Conservation (phyloP, 2,329 filamentous ascomycete genomes). For the Epichloe coenophiala region DNA sequence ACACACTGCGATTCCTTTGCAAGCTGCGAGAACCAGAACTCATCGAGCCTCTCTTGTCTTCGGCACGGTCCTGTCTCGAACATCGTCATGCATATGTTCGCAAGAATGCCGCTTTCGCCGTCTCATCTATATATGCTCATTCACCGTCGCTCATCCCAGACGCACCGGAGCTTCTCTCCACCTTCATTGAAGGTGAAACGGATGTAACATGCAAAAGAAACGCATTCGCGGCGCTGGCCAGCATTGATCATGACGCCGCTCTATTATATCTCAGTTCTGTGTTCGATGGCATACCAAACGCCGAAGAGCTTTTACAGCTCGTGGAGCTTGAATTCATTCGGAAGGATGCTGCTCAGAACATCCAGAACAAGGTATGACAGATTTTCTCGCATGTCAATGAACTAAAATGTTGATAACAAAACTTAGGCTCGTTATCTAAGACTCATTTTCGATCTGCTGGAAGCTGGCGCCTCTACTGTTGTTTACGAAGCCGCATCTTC, state of each 20-base stretch:
- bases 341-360: slow-evolving; percentile 90
- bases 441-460: slow-evolving; percentile 90
- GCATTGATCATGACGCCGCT: slow-evolving; percentile 88
- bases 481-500: slow-evolving; percentile 96
- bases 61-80: slow-evolving; percentile 81
- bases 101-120: slow-evolving; percentile 93
- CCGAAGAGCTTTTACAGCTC: slow-evolving; percentile 84
- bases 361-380: slow-evolving; percentile 69
- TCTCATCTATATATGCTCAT: slow-evolving; percentile 84
- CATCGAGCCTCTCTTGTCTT: slow-evolving; percentile 88
- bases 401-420: slow-evolving; percentile 6
- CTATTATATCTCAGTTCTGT: slow-evolving; percentile 76
- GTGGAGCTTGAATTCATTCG: slow-evolving; percentile 95
- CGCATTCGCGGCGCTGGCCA: slow-evolving; percentile 81
- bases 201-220: slow-evolving; percentile 97
- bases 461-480: slow-evolving; percentile 85
- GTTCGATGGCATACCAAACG: slow-evolving; percentile 87
- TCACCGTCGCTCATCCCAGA: slow-evolving; percentile 88
- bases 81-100: slow-evolving; percentile 95
- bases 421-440: slow-evolving; percentile 71
- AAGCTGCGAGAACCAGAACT: slow-evolving; percentile 93
- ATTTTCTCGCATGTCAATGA: slow-evolving; percentile 13
- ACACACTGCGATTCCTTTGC: slow-evolving; percentile 94
- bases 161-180: slow-evolving; percentile 78
- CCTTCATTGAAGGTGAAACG: slow-evolving; percentile 80